phyloP scores from a whole-genome alignment of 495 filamentous ascomycete genomes.

The Xylaria sp. region DNA sequence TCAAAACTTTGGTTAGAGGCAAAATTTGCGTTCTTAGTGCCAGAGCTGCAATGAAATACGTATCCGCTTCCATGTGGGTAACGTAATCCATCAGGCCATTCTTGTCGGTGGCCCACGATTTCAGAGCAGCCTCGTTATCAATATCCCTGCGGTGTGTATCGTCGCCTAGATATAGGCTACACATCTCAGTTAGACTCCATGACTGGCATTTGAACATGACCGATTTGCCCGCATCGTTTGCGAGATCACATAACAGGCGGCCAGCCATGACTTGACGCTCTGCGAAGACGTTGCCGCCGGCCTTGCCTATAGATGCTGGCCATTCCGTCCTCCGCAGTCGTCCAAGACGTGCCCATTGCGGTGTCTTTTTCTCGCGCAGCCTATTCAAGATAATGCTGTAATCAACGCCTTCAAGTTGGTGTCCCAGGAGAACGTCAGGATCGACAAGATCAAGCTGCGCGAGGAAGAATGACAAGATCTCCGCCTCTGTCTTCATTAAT shows the following conservation, averaged over 20 bases:
- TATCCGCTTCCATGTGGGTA: constrained; percentile 90
- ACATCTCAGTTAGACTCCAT: constrained; percentile 98
- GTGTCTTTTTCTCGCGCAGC: constrained; percentile 87
- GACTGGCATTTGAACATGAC: constrained; percentile 97
- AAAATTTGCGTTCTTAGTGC: constrained; percentile 89
- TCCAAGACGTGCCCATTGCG: constrained; percentile 91
- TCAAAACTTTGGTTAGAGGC: constrained; percentile 91
- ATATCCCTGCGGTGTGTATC: constrained; percentile 76
- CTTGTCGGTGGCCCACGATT: constrained; percentile 83
- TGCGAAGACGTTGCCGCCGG: constrained; percentile 86
- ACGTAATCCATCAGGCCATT: constrained; percentile 92
- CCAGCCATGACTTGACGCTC: constrained; percentile 91
- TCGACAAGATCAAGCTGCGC: constrained; percentile 86
- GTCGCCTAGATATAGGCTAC: constrained; percentile 78
- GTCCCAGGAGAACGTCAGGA: constrained; percentile 94
- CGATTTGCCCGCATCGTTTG: constrained; percentile 96
- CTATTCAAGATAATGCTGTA: constrained; percentile 89
- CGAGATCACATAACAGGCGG: constrained; percentile 89
- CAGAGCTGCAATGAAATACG: constrained; percentile 91
- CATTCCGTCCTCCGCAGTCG: constrained; percentile 82
- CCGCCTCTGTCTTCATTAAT: constrained; percentile 79
- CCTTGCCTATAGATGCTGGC: constrained; percentile 86
- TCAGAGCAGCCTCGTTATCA: constrained; percentile 85
- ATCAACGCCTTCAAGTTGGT: constrained; percentile 95
- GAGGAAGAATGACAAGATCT: constrained; percentile 84